Conservation (phyloP, 768 basidiomycete genomes). For the Porphyrellus cyaneotinctus region DNA sequence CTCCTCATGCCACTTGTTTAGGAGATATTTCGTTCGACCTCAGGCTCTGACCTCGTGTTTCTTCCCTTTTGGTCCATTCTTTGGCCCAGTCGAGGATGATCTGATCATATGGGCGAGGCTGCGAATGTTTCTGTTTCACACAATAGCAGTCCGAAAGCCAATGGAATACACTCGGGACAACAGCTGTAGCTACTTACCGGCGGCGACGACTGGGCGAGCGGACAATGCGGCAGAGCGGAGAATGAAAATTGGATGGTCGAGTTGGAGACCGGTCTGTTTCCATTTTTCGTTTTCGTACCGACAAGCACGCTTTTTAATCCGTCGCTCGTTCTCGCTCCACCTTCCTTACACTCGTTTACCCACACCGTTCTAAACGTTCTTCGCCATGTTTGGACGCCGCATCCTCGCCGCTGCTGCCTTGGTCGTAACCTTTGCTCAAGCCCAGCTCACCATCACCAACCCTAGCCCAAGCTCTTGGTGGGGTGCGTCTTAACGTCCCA, state of each 20-base stretch:
- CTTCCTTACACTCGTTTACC: constrained; percentile 13
- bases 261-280: not conserved
- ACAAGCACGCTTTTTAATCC: constrained; percentile 1
- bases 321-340: constrained; percentile 26
- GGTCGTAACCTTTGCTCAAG: constrained; percentile 32
- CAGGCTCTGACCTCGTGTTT: too few species aligned
- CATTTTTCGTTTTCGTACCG: constrained; percentile 11
- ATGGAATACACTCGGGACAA: too few species aligned
- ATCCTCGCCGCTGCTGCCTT: constrained; percentile 38
- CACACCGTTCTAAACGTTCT: not conserved
- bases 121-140: too few species aligned
- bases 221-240: constrained; percentile 28
- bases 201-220: too few species aligned
- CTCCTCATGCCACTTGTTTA: too few species aligned
- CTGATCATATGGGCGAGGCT: too few species aligned
- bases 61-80: too few species aligned
- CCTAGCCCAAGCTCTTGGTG: constrained; percentile 53
- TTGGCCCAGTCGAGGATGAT: too few species aligned
- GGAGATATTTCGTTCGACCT: too few species aligned
- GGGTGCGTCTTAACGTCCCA: constrained; percentile 42
- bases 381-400: constrained; percentile 33
- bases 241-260: constrained; percentile 14
- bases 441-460: constrained; percentile 41
- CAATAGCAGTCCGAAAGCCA: too few species aligned
- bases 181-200: too few species aligned